phyloP scores from a whole-genome alignment of 352 stramenopile genomes.

The Pythium sukuiense region DNA sequence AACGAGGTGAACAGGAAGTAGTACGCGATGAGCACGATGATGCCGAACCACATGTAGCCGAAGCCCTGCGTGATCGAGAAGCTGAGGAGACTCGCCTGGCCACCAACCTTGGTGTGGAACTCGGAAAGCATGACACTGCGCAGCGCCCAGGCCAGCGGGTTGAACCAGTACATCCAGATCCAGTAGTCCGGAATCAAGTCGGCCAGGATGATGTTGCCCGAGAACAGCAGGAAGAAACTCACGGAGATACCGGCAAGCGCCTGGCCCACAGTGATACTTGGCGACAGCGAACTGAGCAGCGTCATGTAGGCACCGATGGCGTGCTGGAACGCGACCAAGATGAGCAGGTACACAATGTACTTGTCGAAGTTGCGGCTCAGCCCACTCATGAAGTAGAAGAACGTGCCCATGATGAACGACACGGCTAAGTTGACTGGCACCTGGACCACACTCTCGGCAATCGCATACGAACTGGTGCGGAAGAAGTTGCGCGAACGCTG shows the following conservation, averaged over 20 bases:
- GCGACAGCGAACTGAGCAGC: slow-evolving; percentile 50
- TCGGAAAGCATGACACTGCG: slow-evolving; percentile 59
- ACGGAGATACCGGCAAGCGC: slow-evolving; percentile 48
- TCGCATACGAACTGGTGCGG: slow-evolving; percentile 75
- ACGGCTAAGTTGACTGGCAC: slow-evolving; percentile 69
- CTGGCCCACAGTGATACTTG: slow-evolving; percentile 55
- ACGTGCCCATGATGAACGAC: slow-evolving; percentile 54
- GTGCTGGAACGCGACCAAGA: slow-evolving; percentile 78
- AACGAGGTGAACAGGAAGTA: slow-evolving; percentile 57
- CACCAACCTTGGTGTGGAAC: slow-evolving; percentile 32
- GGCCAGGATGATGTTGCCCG: slow-evolving; percentile 68
- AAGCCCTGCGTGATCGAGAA: slow-evolving; percentile 37
- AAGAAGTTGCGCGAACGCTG: slow-evolving; percentile 90
- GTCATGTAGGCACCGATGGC: slow-evolving; percentile 68
- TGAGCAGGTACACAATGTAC: slow-evolving; percentile 77
- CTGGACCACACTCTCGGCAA: slow-evolving; percentile 63
- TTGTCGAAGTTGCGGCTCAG: slow-evolving; percentile 57
- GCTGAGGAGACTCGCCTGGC: slow-evolving; percentile 16
- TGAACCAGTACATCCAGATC: slow-evolving; percentile 83
- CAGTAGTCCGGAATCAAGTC: slow-evolving; percentile 71
- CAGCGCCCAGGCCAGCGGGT: slow-evolving; percentile 57
- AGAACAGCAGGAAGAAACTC: slow-evolving; percentile 74
- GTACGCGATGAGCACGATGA: slow-evolving; percentile 44
- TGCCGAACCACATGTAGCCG: slow-evolving; percentile 52
- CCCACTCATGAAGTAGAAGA: slow-evolving; percentile 91